Evolutionary conservation across 2,329 filamentous ascomycete species (phyloP).

Genomic region (Geosmithia flava): DNA sequence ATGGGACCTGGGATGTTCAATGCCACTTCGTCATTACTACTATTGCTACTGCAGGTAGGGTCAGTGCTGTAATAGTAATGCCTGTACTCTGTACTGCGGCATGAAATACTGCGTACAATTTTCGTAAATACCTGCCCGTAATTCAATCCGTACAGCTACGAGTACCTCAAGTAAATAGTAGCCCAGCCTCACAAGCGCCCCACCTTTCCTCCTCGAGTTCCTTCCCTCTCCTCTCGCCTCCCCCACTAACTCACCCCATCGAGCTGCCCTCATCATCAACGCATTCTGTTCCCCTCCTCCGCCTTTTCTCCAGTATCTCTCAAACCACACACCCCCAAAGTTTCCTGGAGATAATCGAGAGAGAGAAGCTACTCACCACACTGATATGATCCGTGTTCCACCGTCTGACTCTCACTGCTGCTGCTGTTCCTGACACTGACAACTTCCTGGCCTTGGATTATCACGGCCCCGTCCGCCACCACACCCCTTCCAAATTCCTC

Average conservation of each 20-base stretch:
- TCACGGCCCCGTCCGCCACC: neutral
- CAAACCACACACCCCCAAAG: neutral
- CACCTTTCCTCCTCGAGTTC: neutral
- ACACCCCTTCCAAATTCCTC: too few relatives aligned
- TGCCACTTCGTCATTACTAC: too few relatives aligned
- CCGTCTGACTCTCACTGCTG: neutral
- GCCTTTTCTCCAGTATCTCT: neutral
- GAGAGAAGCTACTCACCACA: neutral
- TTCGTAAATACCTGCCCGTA: neutral
- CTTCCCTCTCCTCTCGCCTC: neutral
- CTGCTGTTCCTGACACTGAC: neutral
- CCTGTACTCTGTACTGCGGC: too few relatives aligned
- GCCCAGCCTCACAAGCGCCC: neutral
- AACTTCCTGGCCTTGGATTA: neutral
- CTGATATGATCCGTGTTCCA: neutral
- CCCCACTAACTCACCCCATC: neutral
- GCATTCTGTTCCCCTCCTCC: neutral
- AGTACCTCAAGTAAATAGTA: too few relatives aligned
- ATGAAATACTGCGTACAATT: too few relatives aligned
- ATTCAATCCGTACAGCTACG: neutral
- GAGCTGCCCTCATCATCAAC: neutral
- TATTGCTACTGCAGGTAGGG: too few relatives aligned
- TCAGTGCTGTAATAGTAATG: too few relatives aligned
- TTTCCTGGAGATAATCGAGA: neutral
- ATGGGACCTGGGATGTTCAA: too few relatives aligned